Conservation (phyloP, 495 filamentous ascomycete species). For the Symbiotaphrina buchneri region DNA sequence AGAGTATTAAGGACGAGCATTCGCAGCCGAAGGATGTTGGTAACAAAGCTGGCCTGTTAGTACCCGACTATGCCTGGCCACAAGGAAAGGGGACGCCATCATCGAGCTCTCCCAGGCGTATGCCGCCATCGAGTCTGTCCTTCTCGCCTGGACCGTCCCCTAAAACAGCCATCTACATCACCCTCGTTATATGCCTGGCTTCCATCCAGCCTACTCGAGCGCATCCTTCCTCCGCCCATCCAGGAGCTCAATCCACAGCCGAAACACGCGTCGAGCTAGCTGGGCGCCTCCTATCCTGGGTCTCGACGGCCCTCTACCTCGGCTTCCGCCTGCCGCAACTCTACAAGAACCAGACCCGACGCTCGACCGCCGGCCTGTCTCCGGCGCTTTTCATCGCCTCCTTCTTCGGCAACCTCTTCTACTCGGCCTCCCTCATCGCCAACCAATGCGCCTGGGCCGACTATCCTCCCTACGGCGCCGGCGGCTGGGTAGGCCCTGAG, state of each 20-base stretch:
- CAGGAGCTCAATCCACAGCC: constrained; percentile 10
- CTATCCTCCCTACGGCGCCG: constrained; percentile 36
- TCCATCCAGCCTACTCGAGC: too few species aligned
- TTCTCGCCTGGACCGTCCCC: constrained; percentile 2
- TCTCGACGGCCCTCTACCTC: constrained; percentile 42
- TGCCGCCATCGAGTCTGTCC: too few species aligned
- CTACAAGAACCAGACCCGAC: constrained; percentile 40
- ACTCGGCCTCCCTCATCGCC: constrained; percentile 38
- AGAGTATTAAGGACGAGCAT: too few species aligned
- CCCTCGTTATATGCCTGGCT: constrained; percentile 3
- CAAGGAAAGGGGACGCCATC: too few species aligned
- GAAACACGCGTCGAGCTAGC: constrained; percentile 21
- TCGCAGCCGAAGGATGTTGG: too few species aligned
- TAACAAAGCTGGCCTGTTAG: too few species aligned
- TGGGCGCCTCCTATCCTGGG: constrained; percentile 40
- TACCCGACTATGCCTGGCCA: too few species aligned
- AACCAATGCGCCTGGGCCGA: constrained; percentile 47
- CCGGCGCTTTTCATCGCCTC: constrained; percentile 46
- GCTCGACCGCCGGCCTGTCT: constrained; percentile 47
- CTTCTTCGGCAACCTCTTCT: constrained; percentile 53
- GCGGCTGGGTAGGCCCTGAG: constrained; percentile 37
- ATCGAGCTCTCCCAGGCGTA: too few species aligned
- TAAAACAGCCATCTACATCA: constrained; percentile 4
- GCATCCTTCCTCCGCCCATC: constrained; percentile 7
- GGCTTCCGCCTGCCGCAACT: constrained; percentile 50